These are phyloP conservation scores for Gomphus bonarii DNA, from an alignment of 1,284 basidiomycete species.

Conservation along the genomic window DNA sequence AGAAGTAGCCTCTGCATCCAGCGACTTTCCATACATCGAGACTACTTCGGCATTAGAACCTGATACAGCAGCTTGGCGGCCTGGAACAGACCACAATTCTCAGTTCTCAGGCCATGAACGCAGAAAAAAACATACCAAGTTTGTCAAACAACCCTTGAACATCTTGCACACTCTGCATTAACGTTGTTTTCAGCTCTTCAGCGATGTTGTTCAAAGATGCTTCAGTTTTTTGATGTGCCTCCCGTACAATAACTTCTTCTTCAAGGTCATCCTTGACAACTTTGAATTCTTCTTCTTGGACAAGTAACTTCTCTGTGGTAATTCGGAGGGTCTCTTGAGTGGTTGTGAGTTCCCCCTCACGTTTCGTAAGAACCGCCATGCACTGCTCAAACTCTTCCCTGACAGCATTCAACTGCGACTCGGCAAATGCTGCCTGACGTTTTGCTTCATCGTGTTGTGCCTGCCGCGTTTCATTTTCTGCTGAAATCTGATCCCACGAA, in stretches of 20 bases:
- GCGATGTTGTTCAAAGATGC: conserved; percentile 63
- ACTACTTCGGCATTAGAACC: conserved; percentile 59
- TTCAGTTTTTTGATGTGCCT: conserved; percentile 75
- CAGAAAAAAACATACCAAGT: conserved; percentile 43
- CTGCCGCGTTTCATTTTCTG: conserved; percentile 64
- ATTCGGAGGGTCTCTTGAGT: conserved; percentile 50
- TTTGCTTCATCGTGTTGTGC: conserved; percentile 75
- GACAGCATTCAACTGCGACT: conserved; percentile 70
- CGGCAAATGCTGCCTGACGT: conserved; percentile 74
- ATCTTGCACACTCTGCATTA: conserved; percentile 62
- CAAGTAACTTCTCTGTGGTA: conserved; percentile 43
- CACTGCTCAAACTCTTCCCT: conserved; percentile 87
- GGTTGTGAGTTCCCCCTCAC: conserved; percentile 63
- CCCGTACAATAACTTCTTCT: conserved; percentile 68
- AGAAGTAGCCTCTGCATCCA: conserved; percentile 39
- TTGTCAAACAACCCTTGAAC: conserved; percentile 73
- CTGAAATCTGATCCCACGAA: conserved; percentile 75
- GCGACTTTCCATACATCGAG: conserved; percentile 46
- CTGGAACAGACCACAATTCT: conserved; percentile 27
- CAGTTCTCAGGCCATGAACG: background rate
- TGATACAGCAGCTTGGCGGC: conserved; percentile 65
- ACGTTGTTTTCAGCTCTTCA: conserved; percentile 51
- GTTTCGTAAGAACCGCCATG: conserved; percentile 63
- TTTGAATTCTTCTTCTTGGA: conserved; percentile 45
- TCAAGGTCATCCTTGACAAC: conserved; percentile 48